Evolutionary conservation across 164 flowering plant species (phyloP), one percentile per base, ranked within the genome.

Genomic region (Stephania yunnanensis): DNA sequence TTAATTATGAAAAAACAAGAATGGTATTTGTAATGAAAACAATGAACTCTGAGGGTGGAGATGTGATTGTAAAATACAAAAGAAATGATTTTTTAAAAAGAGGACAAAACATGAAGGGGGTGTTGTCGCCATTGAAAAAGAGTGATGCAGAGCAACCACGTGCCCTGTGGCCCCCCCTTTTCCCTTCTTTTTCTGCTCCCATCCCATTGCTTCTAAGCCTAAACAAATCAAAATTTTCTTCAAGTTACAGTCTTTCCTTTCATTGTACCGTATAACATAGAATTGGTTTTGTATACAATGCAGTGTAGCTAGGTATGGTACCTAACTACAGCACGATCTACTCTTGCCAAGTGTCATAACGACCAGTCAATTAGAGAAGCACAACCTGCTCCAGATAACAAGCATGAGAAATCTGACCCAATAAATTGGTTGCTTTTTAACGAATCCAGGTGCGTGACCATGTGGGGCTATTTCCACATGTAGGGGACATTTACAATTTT

Each of bases 51-150:
- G 42, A 36, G 42, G 42, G 42, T 36, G 42, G 42, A 36, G 42
- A 36, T 36, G 42, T 36, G 4, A 36, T 1, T 36, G 42, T 36
- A 36, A 36, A 36, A 36, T 36, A 36, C 42, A 29, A 10, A 12
- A 29, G 36, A 30, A 30, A 66, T 22, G 29, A 20, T 63, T 5
- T 19, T 22, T 65, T 10, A 1, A 65, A 65, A 22, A 10, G 7
- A 65, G 68, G 69, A 66, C 69, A 66, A 66, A 29, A 30, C 0
- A 30, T 2, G 66, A 58, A 25, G 10, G 42, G 15, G 20, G 66
- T 22, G 19, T n/a, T 19, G 66, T 63, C 25, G 36, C 73, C 73
- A 71, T 45, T 71, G 64, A 71, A 52, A 52, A 52, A 52, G 73
- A 71, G 63, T 10, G 63, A 52, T 50, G 45, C 30, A 31, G 64